Base-by-base conservation (phyloP, 108 stramenopile species). In the Cyclotella sp. region DNA sequence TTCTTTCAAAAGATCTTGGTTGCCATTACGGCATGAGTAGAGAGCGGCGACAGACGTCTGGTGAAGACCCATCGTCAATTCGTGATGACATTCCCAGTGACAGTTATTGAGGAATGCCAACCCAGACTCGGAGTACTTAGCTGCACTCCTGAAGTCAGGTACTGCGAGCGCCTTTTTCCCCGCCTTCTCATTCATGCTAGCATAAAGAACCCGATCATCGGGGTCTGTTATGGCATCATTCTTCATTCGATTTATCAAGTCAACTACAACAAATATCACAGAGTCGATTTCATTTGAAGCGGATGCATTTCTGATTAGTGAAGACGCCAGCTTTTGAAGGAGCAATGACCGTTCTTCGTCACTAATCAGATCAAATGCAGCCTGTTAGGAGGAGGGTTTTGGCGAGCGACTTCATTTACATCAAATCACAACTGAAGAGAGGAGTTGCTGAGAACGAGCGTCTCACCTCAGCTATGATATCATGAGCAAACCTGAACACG, bases 61-160 rank as follows among this genome's bases (percentile, higher is more conserved):
- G 66, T 63, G 59, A 18, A 79, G 64, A 26, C 57, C 24, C 14
- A 79, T 7, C 19, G 55, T 63, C 29, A 79, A 19, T 30, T 68
- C 34, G 58, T 79, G 72, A 53, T 79, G 64, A 4, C 10, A 18
- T 51, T 40, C 16, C 78, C 78, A 79, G 39, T 73, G 47, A 18
- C 24, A n/a, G 13, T 59, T 53, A 16, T 28, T 27, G 9, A 79
- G 47, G 30, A 79, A 68, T 12, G 52, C 21, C 51, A 70, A 73
- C 21, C 78, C 78, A 46, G 45, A 24, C 39, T 70, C 61, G 12
- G 68, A 51, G 73, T 79, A 79, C 28, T 70, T 61, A 42, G 46
- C 63, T 47, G 72, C 72, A 30, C 26, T 19, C 0, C 13, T 10
- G 30, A 66, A 79, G 40, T 72, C 71, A 14, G 60, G 58, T 13